A percentile compares a stretch with the other conserved stretches of the same genome.
Evolutionary conservation across 306 rosid species (phyloP).

Genomic region (Chamaecrista fasciculata): DNA sequence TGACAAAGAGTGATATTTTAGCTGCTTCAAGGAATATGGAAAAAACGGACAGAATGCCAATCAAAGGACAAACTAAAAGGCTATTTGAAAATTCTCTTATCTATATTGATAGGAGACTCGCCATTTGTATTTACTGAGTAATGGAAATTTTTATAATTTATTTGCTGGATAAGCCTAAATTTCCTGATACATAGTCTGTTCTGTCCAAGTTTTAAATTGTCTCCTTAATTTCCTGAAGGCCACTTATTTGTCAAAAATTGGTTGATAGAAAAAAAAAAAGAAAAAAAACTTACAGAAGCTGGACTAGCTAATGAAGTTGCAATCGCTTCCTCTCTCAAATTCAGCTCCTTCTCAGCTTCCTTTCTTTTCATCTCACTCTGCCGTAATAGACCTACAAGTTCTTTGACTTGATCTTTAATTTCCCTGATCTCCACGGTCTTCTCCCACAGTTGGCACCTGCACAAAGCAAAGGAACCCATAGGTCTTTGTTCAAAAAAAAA

Average conservation of each 20-base stretch:
- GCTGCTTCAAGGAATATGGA: neutral
- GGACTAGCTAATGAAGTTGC: constrained; percentile 65
- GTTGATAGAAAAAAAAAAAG: neutral
- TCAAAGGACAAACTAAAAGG: neutral
- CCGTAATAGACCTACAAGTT: constrained; percentile 85
- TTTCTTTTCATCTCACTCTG: constrained; percentile 89
- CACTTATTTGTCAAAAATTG: neutral
- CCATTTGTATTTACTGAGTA: neutral
- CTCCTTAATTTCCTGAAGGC: neutral
- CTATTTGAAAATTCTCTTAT: neutral
- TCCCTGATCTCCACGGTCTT: constrained; percentile 79
- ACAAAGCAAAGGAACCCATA: constrained; percentile 23
- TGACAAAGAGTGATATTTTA: too few species aligned
- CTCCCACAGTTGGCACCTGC: constrained; percentile 95
- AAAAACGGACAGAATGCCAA: neutral
- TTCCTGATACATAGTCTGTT: neutral
- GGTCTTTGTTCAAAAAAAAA: too few species aligned
- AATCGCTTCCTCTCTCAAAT: constrained; percentile 75
- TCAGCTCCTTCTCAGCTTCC: constrained; percentile 89
- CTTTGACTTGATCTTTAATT: constrained; percentile 93
- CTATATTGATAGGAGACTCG: neutral
- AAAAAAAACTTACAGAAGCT: constrained; percentile 55
- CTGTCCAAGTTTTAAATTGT: neutral
- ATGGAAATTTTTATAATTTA: neutral
- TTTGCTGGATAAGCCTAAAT: neutral